phyloP scores from a whole-genome alignment of 2,329 filamentous ascomycete species.

The Aspergillus pseudotamarii region DNA sequence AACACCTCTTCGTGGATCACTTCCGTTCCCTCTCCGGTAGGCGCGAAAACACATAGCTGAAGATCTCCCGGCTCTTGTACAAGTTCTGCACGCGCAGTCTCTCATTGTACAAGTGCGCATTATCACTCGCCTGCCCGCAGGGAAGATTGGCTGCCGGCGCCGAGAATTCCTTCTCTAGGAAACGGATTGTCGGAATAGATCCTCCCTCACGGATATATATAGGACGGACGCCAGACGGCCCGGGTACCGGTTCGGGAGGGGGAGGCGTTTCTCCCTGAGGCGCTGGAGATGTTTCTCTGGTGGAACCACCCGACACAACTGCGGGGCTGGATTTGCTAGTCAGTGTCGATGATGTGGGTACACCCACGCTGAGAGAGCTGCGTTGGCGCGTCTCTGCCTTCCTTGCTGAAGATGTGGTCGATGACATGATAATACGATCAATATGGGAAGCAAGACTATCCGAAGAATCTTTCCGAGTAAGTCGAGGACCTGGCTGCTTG shows the following conservation, averaged over 20 bases:
- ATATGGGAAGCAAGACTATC: conserved; percentile 45
- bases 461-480: conserved; percentile 39
- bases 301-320: conserved; percentile 1
- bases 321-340: conserved; percentile 28
- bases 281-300: conserved; percentile 3
- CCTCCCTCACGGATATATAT: conserved; percentile 95
- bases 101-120: conserved; percentile 94
- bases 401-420: conserved; percentile 36
- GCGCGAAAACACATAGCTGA: conserved; percentile 78
- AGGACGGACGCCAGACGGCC: conserved; percentile 48
- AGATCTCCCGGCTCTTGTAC: conserved; percentile 89
- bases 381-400: conserved; percentile 33
- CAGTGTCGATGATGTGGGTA: conserved; percentile 46
- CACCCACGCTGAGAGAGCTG: conserved; percentile 26
- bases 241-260: neutral
- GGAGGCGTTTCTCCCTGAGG: conserved; percentile 3
- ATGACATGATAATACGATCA: conserved; percentile 43
- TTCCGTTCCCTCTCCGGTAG: conserved; percentile 46
- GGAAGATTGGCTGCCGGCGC: conserved; percentile 91
- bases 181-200: conserved; percentile 90
- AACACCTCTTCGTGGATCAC: conserved; percentile 1
- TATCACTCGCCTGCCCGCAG: conserved; percentile 91
- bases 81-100: conserved; percentile 84
- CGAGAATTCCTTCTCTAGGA: conserved; percentile 89
- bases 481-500: conserved; percentile 21